Evolutionary conservation across 176 grass and related monocot genomes (phyloP).

Genomic region (Bromus sterilis): DNA sequence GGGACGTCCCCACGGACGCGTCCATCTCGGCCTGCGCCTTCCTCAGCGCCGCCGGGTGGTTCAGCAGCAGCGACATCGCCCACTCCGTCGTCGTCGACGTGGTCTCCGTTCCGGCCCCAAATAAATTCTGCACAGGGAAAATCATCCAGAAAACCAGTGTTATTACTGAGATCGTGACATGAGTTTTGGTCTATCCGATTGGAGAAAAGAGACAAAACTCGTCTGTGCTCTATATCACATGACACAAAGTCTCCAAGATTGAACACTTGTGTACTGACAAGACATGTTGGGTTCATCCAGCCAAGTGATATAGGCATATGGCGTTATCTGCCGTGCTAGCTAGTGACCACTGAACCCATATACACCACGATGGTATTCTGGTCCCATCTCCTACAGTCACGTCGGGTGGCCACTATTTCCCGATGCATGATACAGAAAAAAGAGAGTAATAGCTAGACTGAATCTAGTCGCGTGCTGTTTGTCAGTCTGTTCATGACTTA

Average conservation of each 20-base stretch:
- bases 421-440: background rate
- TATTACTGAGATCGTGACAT: background rate
- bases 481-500: background rate
- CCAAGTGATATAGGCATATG: background rate
- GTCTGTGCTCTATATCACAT: background rate
- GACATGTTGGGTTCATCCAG: background rate
- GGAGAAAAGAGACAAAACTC: background rate
- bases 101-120: constrained; percentile 67
- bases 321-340: background rate
- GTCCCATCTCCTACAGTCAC: background rate
- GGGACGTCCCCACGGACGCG: constrained; percentile 9
- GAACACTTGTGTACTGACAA: background rate
- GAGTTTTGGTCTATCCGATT: background rate
- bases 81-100: constrained; percentile 47
- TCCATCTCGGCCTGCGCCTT: constrained; percentile 52
- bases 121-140: constrained; percentile 10
- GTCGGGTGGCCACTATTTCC: background rate
- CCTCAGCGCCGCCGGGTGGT: constrained; percentile 37
- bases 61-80: constrained; percentile 60
- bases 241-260: background rate
- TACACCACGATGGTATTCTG: background rate
- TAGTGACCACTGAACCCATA: background rate
- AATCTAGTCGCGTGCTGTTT: background rate
- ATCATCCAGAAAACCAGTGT: background rate
- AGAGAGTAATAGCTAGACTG: background rate